Evolutionary conservation across 140 eudicot species (phyloP).

Genomic region (Oenanthe javanica): DNA sequence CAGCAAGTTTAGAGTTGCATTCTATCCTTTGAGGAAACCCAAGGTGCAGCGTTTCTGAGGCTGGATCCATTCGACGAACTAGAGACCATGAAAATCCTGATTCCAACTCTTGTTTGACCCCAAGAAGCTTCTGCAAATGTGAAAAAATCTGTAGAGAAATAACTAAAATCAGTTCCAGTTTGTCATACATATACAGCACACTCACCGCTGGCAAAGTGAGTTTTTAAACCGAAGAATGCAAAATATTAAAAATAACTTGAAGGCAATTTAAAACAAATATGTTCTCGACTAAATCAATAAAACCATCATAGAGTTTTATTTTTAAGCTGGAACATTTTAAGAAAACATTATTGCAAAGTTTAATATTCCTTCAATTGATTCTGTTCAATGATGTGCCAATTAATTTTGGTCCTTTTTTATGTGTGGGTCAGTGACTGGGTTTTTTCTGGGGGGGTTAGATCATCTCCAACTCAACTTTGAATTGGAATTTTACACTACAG

Average conservation of each 20-base stretch:
- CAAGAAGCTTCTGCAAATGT: conserved; percentile 71
- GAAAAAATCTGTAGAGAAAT: conserved; percentile 51
- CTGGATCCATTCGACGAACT: conserved; percentile 54
- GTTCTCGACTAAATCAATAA: neutral
- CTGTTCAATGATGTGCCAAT: neutral
- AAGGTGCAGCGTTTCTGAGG: conserved; percentile 40
- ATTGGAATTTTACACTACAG: no score
- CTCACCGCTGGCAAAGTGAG: neutral
- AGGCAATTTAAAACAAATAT: neutral
- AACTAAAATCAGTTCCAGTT: conserved; percentile 2
- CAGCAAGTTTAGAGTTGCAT: conserved; percentile 94
- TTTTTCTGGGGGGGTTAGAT: no score
- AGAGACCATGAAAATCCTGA: conserved; percentile 86
- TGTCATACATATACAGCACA: neutral
- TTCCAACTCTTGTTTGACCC: conserved; percentile 76
- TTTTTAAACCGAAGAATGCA: neutral
- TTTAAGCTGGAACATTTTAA: neutral
- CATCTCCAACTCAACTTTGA: no score
- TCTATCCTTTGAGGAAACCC: conserved; percentile 72
- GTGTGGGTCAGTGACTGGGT: neutral
- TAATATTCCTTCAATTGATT: neutral
- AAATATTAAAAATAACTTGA: neutral
- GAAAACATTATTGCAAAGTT: neutral
- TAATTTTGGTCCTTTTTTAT: neutral
- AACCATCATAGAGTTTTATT: neutral